Percentiles rank a stretch among this genome's conserved stretches.
phyloP scores from a whole-genome alignment of 306 rosid genomes.

The Potentilla sterilis region DNA sequence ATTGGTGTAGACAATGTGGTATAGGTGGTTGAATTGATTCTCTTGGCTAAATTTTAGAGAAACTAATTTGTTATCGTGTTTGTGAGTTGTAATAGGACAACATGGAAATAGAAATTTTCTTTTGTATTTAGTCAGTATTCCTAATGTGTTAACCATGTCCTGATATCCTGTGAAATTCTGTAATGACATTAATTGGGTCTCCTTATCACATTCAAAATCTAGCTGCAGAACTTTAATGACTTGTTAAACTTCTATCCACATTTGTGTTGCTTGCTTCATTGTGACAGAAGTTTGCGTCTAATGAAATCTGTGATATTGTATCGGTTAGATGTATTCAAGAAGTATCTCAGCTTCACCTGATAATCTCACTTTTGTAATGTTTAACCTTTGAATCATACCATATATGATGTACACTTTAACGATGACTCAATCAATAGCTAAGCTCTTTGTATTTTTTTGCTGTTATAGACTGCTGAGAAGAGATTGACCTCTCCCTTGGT shows the following conservation, averaged over 20 bases:
- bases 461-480: conserved; percentile 11
- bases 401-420: neutral
- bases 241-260: neutral
- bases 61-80: neutral
- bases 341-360: neutral
- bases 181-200: neutral
- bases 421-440: neutral
- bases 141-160: no score
- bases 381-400: neutral
- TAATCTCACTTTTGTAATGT: neutral
- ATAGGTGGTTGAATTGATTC: neutral
- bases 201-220: neutral
- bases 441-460: neutral
- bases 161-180: neutral
- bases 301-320: neutral
- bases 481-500: conserved; percentile 23
- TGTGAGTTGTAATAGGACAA: neutral
- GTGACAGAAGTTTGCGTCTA: neutral
- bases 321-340: neutral
- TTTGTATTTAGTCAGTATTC: no score
- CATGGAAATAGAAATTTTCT: no score
- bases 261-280: neutral
- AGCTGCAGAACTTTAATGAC: neutral
- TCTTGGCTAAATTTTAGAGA: neutral
- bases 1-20: neutral